phyloP scores from a whole-genome alignment of 2,329 filamentous ascomycete genomes.

The Paracorniculantispora psalliotae region DNA sequence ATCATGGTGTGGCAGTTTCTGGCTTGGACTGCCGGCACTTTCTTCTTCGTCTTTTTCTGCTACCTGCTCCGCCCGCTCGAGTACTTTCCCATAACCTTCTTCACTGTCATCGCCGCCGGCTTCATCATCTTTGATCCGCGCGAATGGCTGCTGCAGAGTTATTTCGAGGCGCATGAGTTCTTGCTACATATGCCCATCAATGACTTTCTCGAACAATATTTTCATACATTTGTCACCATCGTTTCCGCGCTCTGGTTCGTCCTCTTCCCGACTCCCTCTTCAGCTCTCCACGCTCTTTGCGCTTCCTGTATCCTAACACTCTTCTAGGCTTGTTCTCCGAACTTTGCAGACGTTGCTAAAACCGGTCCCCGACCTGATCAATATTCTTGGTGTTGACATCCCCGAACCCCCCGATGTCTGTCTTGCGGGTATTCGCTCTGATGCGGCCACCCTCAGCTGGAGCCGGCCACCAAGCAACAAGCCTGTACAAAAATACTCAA shows the following conservation, averaged over 20 bases:
- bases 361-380: constrained; percentile 84
- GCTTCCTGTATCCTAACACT: neutral
- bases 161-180: constrained; percentile 11
- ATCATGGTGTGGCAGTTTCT: constrained; percentile 41
- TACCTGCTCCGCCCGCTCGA: constrained; percentile 31
- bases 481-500: constrained; percentile 78
- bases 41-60: constrained; percentile 33
- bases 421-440: constrained; percentile 79
- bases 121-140: constrained; percentile 22
- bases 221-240: constrained; percentile 14
- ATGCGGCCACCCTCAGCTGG: constrained; percentile 89
- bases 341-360: constrained; percentile 86
- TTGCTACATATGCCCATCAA: constrained; percentile 23
- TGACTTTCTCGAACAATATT: constrained; percentile 6
- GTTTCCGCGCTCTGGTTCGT: constrained; percentile 17
- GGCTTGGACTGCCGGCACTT: constrained; percentile 32
- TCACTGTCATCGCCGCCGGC: constrained; percentile 15
- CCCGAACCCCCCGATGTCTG: constrained; percentile 85
- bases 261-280: constrained; percentile 29
- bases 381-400: constrained; percentile 88
- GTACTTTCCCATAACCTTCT: constrained; percentile 11
- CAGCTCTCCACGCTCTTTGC: constrained; percentile 40
- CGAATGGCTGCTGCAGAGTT: constrained; percentile 10
- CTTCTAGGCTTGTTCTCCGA: constrained; percentile 70
- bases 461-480: constrained; percentile 62